phyloP scores from a whole-genome alignment of 176 grass and related monocot genomes.

The Stipa capillata region DNA sequence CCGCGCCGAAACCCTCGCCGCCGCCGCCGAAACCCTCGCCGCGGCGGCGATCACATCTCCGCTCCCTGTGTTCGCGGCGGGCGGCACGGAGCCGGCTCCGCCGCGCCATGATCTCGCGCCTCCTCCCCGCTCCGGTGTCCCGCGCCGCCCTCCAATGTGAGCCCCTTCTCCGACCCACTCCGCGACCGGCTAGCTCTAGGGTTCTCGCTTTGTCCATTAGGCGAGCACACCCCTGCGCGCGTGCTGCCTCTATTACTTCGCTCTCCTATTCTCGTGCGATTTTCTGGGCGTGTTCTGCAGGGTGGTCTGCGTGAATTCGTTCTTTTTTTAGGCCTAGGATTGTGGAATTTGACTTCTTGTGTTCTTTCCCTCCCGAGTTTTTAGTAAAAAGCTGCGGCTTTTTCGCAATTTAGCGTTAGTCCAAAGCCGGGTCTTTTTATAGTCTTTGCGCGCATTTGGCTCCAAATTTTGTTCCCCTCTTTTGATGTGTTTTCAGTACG shows the following conservation, averaged over 20 bases:
- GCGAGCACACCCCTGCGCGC: too few relatives aligned
- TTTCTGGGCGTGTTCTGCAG: background rate
- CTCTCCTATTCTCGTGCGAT: too few relatives aligned
- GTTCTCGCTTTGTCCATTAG: background rate
- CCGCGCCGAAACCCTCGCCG: slow-evolving; percentile 33
- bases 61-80: background rate
- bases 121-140: background rate
- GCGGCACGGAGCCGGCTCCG: background rate
- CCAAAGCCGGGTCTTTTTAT: background rate
- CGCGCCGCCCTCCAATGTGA: slow-evolving; percentile 8
- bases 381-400: background rate
- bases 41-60: slow-evolving; percentile 4
- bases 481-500: background rate
- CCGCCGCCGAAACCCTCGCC: slow-evolving; percentile 10
- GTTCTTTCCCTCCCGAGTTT: background rate
- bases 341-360: background rate
- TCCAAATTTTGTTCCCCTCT: background rate
- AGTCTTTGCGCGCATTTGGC: slow-evolving; percentile 9
- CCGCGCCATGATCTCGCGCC: background rate
- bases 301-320: background rate
- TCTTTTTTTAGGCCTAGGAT: background rate
- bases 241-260: background rate
- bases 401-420: background rate
- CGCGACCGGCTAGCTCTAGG: background rate
- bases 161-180: background rate